Evolutionary conservation across 225 moss, liverwort and hornwort species (phyloP), one percentile per base, ranked within the genome.

Genomic region (Pseudoscleropodium purum): DNA sequence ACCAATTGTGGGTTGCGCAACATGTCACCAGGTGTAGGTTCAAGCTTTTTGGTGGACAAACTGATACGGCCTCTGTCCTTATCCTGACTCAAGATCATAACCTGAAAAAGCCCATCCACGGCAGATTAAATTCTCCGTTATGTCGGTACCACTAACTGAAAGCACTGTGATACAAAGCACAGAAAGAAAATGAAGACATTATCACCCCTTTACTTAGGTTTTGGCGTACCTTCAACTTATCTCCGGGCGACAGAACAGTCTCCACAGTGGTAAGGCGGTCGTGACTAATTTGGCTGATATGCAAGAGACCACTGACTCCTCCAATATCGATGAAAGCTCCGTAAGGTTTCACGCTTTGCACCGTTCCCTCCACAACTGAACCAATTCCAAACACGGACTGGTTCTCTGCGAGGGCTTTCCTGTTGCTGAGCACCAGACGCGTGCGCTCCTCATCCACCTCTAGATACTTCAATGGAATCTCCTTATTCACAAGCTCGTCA

Each of bases 21-120:
- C 98, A 98, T 98, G 92, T 98, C 98, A 85, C 98, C 98, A 76
- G 98, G 98, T 24, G 96, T 97, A 34, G 98, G 98, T 92, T 98
- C 98, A 90, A 98, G 89, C 89, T 97, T 98, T 83, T 98, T 98
- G 76, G 98, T 98, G 11, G 98, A 98, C 88, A 98, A 92, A 85
- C 98, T 98, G 87, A 98, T 97, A 68, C 98, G 96, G 29, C 98
- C 97, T 92, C 97, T 94, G 60, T 97, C 97, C 86, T 96, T 98
- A 82, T 98, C 98, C 86, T 98, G 98, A 89, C 96, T 97, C 95
- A 98, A 92, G 29, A 98, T 96, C 98, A 98, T 98, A 83, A 98
- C 98, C 95, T 95, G 91, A 41, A 92, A 76, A 83, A 83, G 20
- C 11, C 59, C 81, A 84, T 37, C 27, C 72, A 57, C 52, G 41